A percentile compares a stretch with the other conserved stretches of the same genome.
These are phyloP conservation scores for Saitozyma podzolica DNA, from an alignment of 768 basidiomycete genomes.

Conservation along the genomic window DNA sequence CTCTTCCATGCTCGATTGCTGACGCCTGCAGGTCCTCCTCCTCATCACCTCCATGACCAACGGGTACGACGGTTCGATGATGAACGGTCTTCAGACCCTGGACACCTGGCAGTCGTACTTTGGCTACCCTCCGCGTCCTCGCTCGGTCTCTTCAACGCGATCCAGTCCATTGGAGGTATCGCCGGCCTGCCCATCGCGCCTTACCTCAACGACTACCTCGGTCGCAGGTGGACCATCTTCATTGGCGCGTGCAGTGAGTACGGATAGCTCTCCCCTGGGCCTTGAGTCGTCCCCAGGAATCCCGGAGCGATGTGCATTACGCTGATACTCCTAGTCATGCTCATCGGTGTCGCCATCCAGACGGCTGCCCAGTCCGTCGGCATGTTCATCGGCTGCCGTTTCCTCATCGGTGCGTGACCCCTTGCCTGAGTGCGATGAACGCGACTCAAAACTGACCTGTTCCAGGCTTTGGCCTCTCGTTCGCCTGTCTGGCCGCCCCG, in stretches of 20 bases:
- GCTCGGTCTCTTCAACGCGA: slow-evolving; percentile 24
- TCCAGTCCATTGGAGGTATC: slow-evolving; percentile 20
- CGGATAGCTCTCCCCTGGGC: slow-evolving; percentile 58
- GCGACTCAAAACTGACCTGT: neutral
- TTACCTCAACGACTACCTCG: slow-evolving; percentile 58
- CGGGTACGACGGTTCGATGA: slow-evolving; percentile 57
- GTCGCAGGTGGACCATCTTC: slow-evolving; percentile 60
- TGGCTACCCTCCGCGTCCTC: slow-evolving; percentile 4
- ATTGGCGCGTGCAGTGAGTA: slow-evolving; percentile 56
- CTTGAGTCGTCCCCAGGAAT: slow-evolving; percentile 60
- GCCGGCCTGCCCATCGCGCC: slow-evolving; percentile 43
- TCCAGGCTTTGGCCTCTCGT: slow-evolving; percentile 60
- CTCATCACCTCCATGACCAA: slow-evolving; percentile 68
- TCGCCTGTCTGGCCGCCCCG: slow-evolving; percentile 69
- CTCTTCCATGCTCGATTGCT: neutral
- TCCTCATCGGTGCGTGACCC: slow-evolving; percentile 17
- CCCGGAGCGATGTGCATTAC: slow-evolving; percentile 57
- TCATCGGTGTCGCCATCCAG: slow-evolving; percentile 63
- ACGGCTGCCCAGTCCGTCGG: slow-evolving; percentile 57
- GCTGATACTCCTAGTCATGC: slow-evolving; percentile 59
- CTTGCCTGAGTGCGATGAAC: slow-evolving; percentile 24
- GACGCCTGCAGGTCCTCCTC: slow-evolving; percentile 55
- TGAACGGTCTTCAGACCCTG: slow-evolving; percentile 25
- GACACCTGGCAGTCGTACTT: slow-evolving; percentile 21
- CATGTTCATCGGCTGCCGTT: slow-evolving; percentile 59